phyloP scores from a whole-genome alignment of 805 yeast species.

The Kuraishia floccosa region DNA sequence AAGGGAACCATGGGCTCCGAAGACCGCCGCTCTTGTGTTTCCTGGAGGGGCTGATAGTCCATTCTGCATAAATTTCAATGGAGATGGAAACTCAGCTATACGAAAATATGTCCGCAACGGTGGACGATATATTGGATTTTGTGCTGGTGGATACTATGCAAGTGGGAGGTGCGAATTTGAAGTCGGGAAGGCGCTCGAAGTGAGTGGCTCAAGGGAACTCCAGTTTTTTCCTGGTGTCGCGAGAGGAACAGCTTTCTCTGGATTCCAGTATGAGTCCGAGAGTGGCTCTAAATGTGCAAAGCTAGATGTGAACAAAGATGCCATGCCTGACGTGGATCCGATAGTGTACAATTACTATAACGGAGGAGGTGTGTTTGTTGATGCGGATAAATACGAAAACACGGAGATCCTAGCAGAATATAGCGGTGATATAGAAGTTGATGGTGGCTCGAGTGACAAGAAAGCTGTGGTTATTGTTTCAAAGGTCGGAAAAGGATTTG shows the following conservation, averaged over 20 bases:
- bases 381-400: constrained; percentile 47
- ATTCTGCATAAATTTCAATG: constrained; percentile 61
- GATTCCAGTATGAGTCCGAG: constrained; percentile 72
- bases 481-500: constrained; percentile 64
- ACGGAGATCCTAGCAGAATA: constrained; percentile 72
- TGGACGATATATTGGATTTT: constrained; percentile 77
- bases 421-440: constrained; percentile 41
- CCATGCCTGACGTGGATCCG: constrained; percentile 12
- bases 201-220: constrained; percentile 77
- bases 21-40: constrained; percentile 68
- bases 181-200: constrained; percentile 68
- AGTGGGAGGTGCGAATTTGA: constrained; percentile 74
- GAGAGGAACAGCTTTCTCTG: constrained; percentile 72
- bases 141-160: constrained; percentile 93
- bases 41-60: constrained; percentile 99
- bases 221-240: constrained; percentile 73
- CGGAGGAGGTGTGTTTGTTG: constrained; percentile 84
- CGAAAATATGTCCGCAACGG: constrained; percentile 60
- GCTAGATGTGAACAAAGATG: constrained; percentile 25
- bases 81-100: constrained; percentile 52
- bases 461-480: constrained; percentile 68
- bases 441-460: constrained; percentile 9
- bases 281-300: constrained; percentile 58
- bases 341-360: constrained; percentile 46
- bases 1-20: constrained; percentile 81